These are phyloP conservation scores for Coemansia reversa DNA, from an alignment of 192 early-diverging fungal genomes.

Conservation along the genomic window DNA sequence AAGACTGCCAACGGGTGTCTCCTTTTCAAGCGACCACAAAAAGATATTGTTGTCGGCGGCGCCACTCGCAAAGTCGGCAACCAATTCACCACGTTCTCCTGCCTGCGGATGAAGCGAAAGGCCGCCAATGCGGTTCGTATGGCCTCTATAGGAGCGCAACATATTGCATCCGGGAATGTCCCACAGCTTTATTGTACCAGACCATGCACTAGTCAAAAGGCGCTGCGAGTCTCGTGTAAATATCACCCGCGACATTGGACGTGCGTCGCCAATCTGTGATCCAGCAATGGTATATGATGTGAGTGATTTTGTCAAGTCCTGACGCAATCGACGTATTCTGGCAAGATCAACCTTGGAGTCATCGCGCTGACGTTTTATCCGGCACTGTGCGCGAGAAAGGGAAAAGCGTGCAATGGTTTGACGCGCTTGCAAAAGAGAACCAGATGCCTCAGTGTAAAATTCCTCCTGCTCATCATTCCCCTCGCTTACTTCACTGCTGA, in stretches of 20 bases:
- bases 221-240: slow-evolving; percentile 80
- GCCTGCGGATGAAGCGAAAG: slow-evolving; percentile 85
- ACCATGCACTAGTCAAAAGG: slow-evolving; percentile 82
- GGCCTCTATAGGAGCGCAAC: slow-evolving; percentile 68
- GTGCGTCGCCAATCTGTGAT: slow-evolving; percentile 87
- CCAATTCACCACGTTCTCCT: slow-evolving; percentile 27
- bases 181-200: slow-evolving; percentile 87
- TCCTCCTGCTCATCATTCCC: slow-evolving; percentile 66
- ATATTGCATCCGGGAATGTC: slow-evolving; percentile 70
- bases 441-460: slow-evolving; percentile 78
- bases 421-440: slow-evolving; percentile 67
- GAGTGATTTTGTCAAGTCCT: slow-evolving; percentile 54
- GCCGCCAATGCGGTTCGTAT: slow-evolving; percentile 85
- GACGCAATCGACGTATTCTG: slow-evolving; percentile 27
- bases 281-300: slow-evolving; percentile 63
- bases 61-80: slow-evolving; percentile 80
- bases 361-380: slow-evolving; percentile 65
- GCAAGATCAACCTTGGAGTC: slow-evolving; percentile 28
- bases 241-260: slow-evolving; percentile 72
- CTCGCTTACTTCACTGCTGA: slow-evolving; percentile 54
- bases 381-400: slow-evolving; percentile 62
- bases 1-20: slow-evolving; percentile 72
- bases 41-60: slow-evolving; percentile 75
- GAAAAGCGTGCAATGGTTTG: slow-evolving; percentile 72
- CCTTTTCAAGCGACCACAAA: slow-evolving; percentile 83